Evolutionary conservation across 2,329 filamentous ascomycete species (phyloP).

Genomic region (Diaporthe sp.): DNA sequence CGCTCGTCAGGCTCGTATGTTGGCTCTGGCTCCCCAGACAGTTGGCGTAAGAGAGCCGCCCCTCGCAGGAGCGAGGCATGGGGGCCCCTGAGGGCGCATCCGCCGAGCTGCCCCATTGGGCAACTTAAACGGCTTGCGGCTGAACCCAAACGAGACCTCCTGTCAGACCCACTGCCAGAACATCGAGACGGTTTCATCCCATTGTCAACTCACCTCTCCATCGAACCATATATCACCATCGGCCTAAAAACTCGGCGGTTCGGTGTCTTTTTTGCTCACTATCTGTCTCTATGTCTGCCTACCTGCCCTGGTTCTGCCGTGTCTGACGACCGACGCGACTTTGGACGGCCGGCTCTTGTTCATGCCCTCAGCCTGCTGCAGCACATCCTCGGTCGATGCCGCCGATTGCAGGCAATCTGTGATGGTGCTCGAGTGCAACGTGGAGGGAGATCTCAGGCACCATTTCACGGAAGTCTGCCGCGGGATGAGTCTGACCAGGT

Average conservation of each 20-base stretch:
- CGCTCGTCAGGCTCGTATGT: constrained; percentile 18
- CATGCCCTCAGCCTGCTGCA: background rate
- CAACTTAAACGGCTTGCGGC: constrained; percentile 21
- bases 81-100: constrained; percentile 6
- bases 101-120: constrained; percentile 27
- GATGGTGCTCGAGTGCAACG: background rate
- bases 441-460: constrained; percentile 8
- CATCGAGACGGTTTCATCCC: constrained; percentile 25
- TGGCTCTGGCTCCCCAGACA: constrained; percentile 7
- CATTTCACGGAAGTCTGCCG: constrained; percentile 10
- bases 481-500: background rate
- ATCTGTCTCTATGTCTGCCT: background rate
- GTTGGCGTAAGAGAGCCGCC: constrained; percentile 14
- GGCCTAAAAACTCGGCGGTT: constrained; percentile 2
- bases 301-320: background rate
- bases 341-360: constrained; percentile 8
- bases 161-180: constrained; percentile 26
- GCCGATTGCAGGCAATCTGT: background rate
- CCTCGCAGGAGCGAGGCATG: constrained; percentile 13
- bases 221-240: constrained; percentile 10
- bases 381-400: background rate
- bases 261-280: background rate
- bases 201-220: constrained; percentile 11
- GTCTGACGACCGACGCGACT: constrained; percentile 7
- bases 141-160: constrained; percentile 31